A percentile compares a stretch with the other conserved stretches of the same genome.
phyloP scores from a whole-genome alignment of 2,329 filamentous ascomycete genomes.

The Colletotrichum sp. region DNA sequence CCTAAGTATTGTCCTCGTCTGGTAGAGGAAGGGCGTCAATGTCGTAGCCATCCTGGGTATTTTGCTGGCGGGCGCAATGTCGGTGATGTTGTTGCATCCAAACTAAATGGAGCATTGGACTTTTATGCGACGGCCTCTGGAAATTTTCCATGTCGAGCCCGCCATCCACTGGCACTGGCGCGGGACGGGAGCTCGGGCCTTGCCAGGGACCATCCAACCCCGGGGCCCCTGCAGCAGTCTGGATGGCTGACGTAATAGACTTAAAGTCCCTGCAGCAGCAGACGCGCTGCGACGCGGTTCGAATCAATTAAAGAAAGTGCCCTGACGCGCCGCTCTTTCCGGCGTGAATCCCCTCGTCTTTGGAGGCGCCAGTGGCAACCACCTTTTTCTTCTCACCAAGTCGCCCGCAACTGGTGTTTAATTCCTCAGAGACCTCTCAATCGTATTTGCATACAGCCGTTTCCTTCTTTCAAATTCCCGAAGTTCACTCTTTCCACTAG shows the following conservation, averaged over 20 bases:
- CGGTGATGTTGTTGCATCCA: background rate
- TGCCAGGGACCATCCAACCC: background rate
- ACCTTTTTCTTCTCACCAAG: background rate
- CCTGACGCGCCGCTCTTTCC: background rate
- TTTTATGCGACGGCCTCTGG: background rate
- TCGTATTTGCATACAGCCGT: background rate
- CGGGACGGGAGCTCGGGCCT: slow-evolving; percentile 8
- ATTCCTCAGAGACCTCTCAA: rapidly evolving
- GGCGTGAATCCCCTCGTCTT: background rate
- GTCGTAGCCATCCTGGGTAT: slow-evolving; percentile 47
- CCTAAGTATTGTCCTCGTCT: slow-evolving; percentile 66
- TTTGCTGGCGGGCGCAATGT: background rate
- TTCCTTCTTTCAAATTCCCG: background rate
- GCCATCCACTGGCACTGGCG: background rate
- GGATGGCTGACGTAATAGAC: slow-evolving; percentile 1
- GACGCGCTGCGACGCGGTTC: slow-evolving; percentile 23
- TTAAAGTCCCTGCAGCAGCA: background rate
- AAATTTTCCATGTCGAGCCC: slow-evolving; percentile 5
- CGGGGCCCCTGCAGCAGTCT: background rate
- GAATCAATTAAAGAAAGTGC: slow-evolving; percentile 10
- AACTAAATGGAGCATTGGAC: background rate
- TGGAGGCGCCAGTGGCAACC: background rate
- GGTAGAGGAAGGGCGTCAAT: slow-evolving; percentile 72
- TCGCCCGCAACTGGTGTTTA: rapidly evolving
- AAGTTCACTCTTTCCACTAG: background rate